Percentiles rank a stretch among this genome's conserved stretches.
Conservation (phyloP, 495 filamentous ascomycete genomes). For the Geopyxis carbonaria region DNA sequence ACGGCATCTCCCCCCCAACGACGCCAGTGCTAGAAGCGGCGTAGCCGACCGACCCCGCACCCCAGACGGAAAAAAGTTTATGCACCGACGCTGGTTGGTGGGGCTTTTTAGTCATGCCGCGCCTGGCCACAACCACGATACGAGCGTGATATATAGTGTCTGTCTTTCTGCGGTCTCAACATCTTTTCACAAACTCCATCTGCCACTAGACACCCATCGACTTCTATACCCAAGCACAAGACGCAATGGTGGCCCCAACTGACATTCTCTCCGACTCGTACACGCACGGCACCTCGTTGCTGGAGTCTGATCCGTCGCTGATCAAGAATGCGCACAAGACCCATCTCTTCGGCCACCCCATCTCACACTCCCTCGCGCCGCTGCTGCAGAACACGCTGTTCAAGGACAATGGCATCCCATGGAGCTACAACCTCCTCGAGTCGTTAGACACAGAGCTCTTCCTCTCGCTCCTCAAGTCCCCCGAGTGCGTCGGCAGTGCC, state of each 20-base stretch:
- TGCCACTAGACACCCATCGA: slow-evolving; percentile 11
- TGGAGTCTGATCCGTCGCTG: slow-evolving; percentile 3
- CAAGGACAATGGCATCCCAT: slow-evolving; percentile 38
- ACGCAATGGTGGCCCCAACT: slow-evolving; percentile 1
- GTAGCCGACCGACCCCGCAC: too few species aligned
- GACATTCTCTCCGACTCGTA: slow-evolving; percentile 12
- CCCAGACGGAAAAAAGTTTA: too few species aligned
- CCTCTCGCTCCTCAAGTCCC: slow-evolving; percentile 33
- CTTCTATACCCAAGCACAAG: slow-evolving; percentile 28
- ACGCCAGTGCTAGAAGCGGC: too few species aligned
- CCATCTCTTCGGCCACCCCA: slow-evolving; percentile 35
- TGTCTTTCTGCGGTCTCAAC: background rate
- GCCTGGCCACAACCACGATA: too few species aligned
- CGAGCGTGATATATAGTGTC: background rate
- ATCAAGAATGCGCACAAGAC: slow-evolving; percentile 7
- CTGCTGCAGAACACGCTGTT: slow-evolving; percentile 52
- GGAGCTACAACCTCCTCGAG: slow-evolving; percentile 42
- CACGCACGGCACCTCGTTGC: slow-evolving; percentile 9
- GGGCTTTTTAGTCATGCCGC: too few species aligned
- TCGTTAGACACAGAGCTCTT: slow-evolving; percentile 37
- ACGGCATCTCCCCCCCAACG: too few species aligned
- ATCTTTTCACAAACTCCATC: slow-evolving; percentile 5
- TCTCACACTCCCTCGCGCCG: slow-evolving; percentile 53
- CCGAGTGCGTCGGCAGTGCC: slow-evolving; percentile 44
- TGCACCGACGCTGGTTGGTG: too few species aligned